Base-by-base conservation (phyloP, 192 early-diverging fungal genomes). In the Mortierella antarctica region DNA sequence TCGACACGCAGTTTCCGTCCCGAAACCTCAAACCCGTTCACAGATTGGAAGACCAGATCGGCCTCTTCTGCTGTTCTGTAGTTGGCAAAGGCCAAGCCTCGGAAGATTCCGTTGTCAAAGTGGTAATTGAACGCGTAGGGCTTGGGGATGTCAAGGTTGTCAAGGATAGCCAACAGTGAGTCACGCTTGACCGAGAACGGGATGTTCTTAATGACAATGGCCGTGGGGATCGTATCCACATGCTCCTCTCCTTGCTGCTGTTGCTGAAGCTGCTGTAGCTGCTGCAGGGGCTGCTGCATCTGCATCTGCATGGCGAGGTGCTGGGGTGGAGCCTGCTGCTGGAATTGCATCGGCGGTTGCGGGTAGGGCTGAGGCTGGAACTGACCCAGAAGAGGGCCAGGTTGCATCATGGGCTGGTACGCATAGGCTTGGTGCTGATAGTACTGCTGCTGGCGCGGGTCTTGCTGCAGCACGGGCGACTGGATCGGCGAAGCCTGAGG, bases 51-150 rank as follows among this genome's bases (percentile, higher is more conserved):
- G 13, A 92, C 92, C 42, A 88, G 67, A 59, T 91, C 92, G 0
- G 93, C 89, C 79, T 94, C 93, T 71, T 94, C 90, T 20, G 91
- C 88, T 0, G 90, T 92, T 31, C 92, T 86, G 64, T 93, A 94
- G 77, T 94, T 94, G 41, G 92, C 93, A 88, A 94, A 94, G 6
- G 92, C 92, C 63, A 94, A 78, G 8, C 93, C 93, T 69, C 93
- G 90, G 85, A 94, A 94, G 51, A 93, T 84, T 46, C 92, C 88
- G 61, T 91, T 91, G 74, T 94, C 93, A 75, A 91, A 94, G 70
- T 94, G 93, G 70, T 94, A 94, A 82, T 94, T 94, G 82, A 94
- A 92, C 21, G 93, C 93, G 79, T 92, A 92, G 14, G 93, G 92
- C 68, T 86, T 83, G 31, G 93, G 93, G 61, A 93, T 89, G 21